Conservation (phyloP, 129 eudicot genomes). For the Flaveria ramosissima region DNA sequence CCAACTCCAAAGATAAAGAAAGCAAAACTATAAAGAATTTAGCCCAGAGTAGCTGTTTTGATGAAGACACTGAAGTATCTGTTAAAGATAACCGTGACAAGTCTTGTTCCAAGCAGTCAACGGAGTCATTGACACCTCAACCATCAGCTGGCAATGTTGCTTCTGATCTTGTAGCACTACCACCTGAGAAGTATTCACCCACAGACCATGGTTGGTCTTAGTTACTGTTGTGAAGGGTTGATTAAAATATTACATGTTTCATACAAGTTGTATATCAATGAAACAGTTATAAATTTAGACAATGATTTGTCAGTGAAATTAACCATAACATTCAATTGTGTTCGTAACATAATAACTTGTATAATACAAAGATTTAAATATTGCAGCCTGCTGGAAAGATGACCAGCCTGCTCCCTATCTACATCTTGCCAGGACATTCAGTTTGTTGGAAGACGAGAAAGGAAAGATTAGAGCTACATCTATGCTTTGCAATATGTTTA, state of each 20-base stretch:
- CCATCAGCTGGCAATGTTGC: conserved; percentile 35
- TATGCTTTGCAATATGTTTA: conserved; percentile 96
- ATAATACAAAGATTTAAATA: conserved; percentile 30
- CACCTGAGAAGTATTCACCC: conserved; percentile 79
- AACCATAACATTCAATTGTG: background rate
- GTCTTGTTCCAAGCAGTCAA: conserved; percentile 24
- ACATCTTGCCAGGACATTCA: conserved; percentile 86
- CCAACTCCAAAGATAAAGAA: conserved; percentile 28
- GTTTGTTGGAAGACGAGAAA: conserved; percentile 75
- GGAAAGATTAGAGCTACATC: conserved; percentile 88
- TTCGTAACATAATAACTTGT: conserved; percentile 20
- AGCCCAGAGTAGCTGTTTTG: conserved; percentile 24
- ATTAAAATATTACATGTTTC: conserved; percentile 4
- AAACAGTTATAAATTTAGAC: conserved; percentile 13
- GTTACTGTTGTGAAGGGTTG: conserved; percentile 31
- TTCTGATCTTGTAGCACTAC: conserved; percentile 54
- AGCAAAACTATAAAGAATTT: conserved; percentile 29
- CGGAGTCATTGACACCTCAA: conserved; percentile 30
- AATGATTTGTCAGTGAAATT: conserved; percentile 1
- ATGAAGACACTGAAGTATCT: conserved; percentile 28
- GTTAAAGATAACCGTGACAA: conserved; percentile 29
- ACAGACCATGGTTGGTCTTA: conserved; percentile 74
- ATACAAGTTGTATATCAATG: conserved; percentile 16
- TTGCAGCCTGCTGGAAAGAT: conserved; percentile 93
- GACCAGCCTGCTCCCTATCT: conserved; percentile 84